phyloP scores from a whole-genome alignment of 257 asterid genomes.

The Solanum virginianum region DNA sequence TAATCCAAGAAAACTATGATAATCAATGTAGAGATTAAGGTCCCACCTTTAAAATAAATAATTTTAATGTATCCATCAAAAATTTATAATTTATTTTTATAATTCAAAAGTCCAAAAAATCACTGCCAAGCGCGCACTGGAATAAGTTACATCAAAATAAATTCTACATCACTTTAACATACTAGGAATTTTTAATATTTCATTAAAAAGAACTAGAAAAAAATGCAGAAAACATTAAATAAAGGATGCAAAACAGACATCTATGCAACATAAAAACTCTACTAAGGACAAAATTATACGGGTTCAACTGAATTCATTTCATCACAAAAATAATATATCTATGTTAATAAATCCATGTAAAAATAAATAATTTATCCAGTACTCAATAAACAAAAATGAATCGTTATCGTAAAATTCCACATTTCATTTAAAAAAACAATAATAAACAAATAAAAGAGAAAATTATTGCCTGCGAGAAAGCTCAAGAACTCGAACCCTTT shows the following conservation, averaged over 20 bases:
- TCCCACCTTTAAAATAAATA: neutral
- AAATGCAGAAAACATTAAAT: neutral
- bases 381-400: too few species aligned
- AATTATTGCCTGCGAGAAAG: slow-evolving; percentile 76
- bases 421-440: too few species aligned
- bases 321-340: neutral
- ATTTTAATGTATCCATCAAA: neutral
- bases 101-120: neutral
- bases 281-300: neutral
- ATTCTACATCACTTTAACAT: neutral
- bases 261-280: neutral
- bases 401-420: too few species aligned
- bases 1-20: neutral
- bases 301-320: neutral
- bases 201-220: neutral
- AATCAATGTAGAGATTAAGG: neutral
- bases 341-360: too few species aligned
- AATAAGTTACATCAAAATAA: neutral
- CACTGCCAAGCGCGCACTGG: neutral
- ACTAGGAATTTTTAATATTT: neutral
- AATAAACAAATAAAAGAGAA: neutral
- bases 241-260: neutral
- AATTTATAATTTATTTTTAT: neutral
- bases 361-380: too few species aligned
- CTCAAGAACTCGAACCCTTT: slow-evolving; percentile 95